phyloP scores from a whole-genome alignment of 495 filamentous ascomycete species.

The Penicillium roqueforti region DNA sequence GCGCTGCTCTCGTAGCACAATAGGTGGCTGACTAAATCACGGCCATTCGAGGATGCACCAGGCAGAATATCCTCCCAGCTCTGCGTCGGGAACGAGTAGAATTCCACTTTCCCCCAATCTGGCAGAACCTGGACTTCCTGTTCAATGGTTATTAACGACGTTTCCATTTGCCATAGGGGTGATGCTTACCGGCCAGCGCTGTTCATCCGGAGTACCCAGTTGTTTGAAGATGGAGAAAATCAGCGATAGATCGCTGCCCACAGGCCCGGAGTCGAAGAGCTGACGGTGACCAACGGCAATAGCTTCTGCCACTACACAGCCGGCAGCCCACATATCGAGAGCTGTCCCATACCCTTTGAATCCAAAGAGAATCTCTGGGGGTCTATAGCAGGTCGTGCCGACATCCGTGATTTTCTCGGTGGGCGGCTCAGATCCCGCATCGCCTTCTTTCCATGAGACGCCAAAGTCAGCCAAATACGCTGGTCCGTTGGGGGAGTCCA shows the following conservation, averaged over 20 bases:
- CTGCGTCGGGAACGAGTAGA: slow-evolving; percentile 48
- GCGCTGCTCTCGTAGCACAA: slow-evolving; percentile 54
- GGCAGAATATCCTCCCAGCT: slow-evolving; percentile 53
- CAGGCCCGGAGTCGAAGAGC: slow-evolving; percentile 79
- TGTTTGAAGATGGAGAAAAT: slow-evolving; percentile 87
- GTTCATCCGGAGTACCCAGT: slow-evolving; percentile 74
- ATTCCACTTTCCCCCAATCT: slow-evolving; percentile 66
- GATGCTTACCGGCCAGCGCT: slow-evolving; percentile 68
- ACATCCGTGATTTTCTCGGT: slow-evolving; percentile 82
- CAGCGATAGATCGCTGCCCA: slow-evolving; percentile 88
- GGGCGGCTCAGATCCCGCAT: slow-evolving; percentile 56
- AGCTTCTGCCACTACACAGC: slow-evolving; percentile 72
- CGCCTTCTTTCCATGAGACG: slow-evolving; percentile 72
- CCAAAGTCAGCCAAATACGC: slow-evolving; percentile 88
- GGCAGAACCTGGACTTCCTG: slow-evolving; percentile 54
- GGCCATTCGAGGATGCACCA: slow-evolving; percentile 42
- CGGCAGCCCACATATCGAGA: slow-evolving; percentile 89
- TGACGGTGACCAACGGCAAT: slow-evolving; percentile 43
- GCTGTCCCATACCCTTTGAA: slow-evolving; percentile 60
- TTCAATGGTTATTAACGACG: background rate
- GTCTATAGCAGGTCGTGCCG: slow-evolving; percentile 84
- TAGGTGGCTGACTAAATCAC: slow-evolving; percentile 52
- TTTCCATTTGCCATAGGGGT: background rate
- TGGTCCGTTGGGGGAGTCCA: slow-evolving; percentile 61
- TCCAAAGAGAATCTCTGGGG: slow-evolving; percentile 90